Base-by-base conservation (phyloP, 2,329 filamentous ascomycete genomes). In the Colletotrichum magnum region DNA sequence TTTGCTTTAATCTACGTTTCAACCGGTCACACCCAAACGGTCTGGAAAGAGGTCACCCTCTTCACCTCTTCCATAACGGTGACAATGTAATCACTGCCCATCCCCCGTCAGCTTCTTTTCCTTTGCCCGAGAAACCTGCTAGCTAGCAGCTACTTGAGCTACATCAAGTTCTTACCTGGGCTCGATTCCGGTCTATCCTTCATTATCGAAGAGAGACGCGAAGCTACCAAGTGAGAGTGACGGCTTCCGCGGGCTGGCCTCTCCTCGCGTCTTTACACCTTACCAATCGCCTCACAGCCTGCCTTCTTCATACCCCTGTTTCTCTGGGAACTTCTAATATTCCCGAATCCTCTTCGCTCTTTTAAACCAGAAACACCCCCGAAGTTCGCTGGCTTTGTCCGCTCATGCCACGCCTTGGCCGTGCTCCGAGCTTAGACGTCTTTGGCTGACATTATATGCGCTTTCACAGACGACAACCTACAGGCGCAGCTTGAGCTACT, bases 401-500 rank as follows among this genome's bases (percentile, higher is more conserved):
- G 13, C 41, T 51, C 43, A 36, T 60, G 13, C 45, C 16, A 58
- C 53, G 24, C 36, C 36, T 53, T 50, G 39, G 41, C 28, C 51
- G 24, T 13, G 36, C n/a, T 48, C 36, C 18, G 53, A 68, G 47
- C 57, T 45, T 53, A 32, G 26, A 52, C 61, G 48, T 41, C 36
- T 45, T 26, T 68, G 58, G 68, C 68, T 70, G 68, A 70, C 68
- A 68, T 70, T 64, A 70, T 45, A 64, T 50, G 45, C 43, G 32
- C 58, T 54, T 65, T 56, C 56, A 50, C 57, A 72, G 72, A 74
- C 69, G 71, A 63, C 50, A 80, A 83, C 68, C 73, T 84, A 74
- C 80, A 79, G 75, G 81, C 80, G 74, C 81, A 83, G 75, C 80
- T 84, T 74, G 81, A 84, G 77, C 78, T 84, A 69, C 73, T 83